These are phyloP conservation scores for Coffea canephora DNA, from an alignment of 257 asterid genomes.

Conservation along the genomic window DNA sequence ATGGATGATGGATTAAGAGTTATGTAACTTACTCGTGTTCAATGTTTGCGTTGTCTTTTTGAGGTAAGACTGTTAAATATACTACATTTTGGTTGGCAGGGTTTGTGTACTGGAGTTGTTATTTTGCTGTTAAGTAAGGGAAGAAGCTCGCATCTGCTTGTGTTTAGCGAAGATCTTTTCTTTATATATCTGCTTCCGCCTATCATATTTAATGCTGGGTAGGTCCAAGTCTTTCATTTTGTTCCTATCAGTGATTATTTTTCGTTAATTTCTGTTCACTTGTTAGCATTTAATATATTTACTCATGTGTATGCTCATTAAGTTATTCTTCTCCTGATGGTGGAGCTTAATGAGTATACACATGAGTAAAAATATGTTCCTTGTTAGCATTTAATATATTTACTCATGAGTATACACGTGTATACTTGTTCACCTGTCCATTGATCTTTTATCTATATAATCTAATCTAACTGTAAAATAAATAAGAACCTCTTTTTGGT, in stretches of 20 bases:
- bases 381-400: no score
- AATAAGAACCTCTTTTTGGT: no score
- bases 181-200: constrained; percentile 50
- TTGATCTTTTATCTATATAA: no score
- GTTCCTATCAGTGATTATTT: background rate
- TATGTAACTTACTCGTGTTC: background rate
- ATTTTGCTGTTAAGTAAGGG: constrained; percentile 38
- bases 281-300: background rate
- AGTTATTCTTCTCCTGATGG: background rate
- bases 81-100: constrained; percentile 20
- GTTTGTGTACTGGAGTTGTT: constrained; percentile 37
- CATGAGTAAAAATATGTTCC: no score
- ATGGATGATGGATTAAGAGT: background rate
- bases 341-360: background rate
- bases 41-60: background rate
- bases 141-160: constrained; percentile 37
- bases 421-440: no score
- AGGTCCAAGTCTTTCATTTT: constrained; percentile 3
- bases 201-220: constrained; percentile 49
- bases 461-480: no score
- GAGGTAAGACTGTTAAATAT: background rate
- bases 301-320: background rate
- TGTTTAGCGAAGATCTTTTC: constrained; percentile 46
- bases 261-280: background rate
- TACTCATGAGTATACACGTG: no score